These are phyloP conservation scores for Lichtheimia ornata DNA, from an alignment of 371 early-diverging fungal species.

Conservation along the genomic window DNA sequence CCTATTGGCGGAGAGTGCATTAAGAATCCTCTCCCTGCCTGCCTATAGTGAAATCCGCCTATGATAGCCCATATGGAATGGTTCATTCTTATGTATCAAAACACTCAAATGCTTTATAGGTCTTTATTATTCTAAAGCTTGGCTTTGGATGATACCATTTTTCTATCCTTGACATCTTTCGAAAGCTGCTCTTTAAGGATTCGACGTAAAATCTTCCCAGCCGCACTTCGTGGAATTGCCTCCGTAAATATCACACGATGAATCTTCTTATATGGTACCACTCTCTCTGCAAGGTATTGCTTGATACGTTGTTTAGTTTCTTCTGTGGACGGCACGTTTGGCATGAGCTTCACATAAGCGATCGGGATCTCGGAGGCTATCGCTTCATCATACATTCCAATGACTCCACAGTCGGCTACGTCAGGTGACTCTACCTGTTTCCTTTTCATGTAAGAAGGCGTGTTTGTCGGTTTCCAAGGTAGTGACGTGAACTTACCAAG, in stretches of 20 bases:
- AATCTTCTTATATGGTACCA: constrained; percentile 73
- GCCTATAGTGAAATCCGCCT: too few species aligned
- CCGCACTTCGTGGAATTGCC: constrained; percentile 66
- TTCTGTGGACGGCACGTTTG: constrained; percentile 25
- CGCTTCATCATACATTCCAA: constrained; percentile 52
- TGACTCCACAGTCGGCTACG: constrained; percentile 75
- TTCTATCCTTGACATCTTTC: too few species aligned
- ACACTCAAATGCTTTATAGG: too few species aligned
- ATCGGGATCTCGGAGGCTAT: constrained; percentile 73
- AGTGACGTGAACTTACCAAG: constrained; percentile 22
- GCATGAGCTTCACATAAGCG: constrained; percentile 63
- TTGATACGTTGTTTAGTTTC: constrained; percentile 48
- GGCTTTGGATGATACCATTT: too few species aligned
- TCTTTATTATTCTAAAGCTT: too few species aligned
- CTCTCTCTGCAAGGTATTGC: constrained; percentile 56
- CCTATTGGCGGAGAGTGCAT: too few species aligned
- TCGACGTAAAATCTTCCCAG: constrained; percentile 77
- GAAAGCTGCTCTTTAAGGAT: constrained; percentile 12
- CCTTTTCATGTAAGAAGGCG: too few species aligned
- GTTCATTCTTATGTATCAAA: too few species aligned
- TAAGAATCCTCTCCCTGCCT: too few species aligned
- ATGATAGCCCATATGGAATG: too few species aligned
- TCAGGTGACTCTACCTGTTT: constrained; percentile 56
- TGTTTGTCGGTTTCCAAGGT: too few species aligned
- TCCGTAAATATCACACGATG: constrained; percentile 68